These are phyloP conservation scores for Nakaseomyces glabratus DNA, from an alignment of 1,139 yeast genomes.

Conservation along the genomic window DNA sequence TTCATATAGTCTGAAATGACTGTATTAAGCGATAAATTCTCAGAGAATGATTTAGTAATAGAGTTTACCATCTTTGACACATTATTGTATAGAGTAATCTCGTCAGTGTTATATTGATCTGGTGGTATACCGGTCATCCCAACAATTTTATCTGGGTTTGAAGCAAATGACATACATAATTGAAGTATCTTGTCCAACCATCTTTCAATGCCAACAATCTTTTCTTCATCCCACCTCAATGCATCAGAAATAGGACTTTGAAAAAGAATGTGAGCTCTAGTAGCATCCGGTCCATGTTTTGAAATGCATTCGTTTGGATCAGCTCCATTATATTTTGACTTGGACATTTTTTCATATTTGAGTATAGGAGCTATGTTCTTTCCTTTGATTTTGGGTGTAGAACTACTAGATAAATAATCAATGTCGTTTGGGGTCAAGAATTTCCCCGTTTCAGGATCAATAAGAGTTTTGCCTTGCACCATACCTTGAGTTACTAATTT, in stretches of 20 bases:
- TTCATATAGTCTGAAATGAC: constrained; percentile 88
- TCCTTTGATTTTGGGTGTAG: constrained; percentile 32
- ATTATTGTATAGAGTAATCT: constrained; percentile 49
- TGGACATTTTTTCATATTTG: constrained; percentile 87
- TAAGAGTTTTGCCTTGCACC: constrained; percentile 88
- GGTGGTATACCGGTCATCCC: constrained; percentile 11
- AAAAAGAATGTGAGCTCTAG: constrained; percentile 87
- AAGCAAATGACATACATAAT: constrained; percentile 31
- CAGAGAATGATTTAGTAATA: constrained; percentile 52
- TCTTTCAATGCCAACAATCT: constrained; percentile 77
- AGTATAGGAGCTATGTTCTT: constrained; percentile 47
- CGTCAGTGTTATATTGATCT: constrained; percentile 35
- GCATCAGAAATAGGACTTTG: constrained; percentile 83
- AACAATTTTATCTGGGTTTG: constrained; percentile 10
- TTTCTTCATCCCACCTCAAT: constrained; percentile 81
- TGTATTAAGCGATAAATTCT: constrained; percentile 64
- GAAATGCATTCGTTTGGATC: constrained; percentile 73
- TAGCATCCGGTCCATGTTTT: constrained; percentile 89
- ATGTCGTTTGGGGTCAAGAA: constrained; percentile 74
- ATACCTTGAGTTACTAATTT: constrained; percentile 87
- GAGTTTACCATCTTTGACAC: constrained; percentile 42
- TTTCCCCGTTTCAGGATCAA: constrained; percentile 61
- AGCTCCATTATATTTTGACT: constrained; percentile 88
- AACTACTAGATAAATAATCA: constrained; percentile 38
- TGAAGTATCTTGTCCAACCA: constrained; percentile 64